Percentiles rank a stretch among this genome's conserved stretches.
Evolutionary conservation across 805 yeast species (phyloP).

Genomic region (Candida pseudofarinosa): DNA sequence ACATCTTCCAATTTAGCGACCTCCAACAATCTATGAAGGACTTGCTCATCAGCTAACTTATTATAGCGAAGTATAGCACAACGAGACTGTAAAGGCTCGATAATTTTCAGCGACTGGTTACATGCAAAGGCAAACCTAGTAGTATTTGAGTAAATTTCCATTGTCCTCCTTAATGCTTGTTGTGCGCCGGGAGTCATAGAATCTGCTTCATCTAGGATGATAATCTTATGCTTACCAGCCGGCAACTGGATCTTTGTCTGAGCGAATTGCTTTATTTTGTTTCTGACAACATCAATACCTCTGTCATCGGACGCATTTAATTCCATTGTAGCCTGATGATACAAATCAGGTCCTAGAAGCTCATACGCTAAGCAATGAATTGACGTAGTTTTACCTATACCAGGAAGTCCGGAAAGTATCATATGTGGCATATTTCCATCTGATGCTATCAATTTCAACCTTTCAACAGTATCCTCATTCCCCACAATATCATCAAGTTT

Average conservation of each 20-base stretch:
- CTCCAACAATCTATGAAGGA: constrained; percentile 69
- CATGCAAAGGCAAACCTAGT: constrained; percentile 99
- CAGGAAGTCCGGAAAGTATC: constrained; percentile 94
- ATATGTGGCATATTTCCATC: constrained; percentile 98
- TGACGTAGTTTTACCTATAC: constrained; percentile 96
- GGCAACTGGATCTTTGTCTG: constrained; percentile 88
- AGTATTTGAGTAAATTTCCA: constrained; percentile 93
- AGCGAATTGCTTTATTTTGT: constrained; percentile 91
- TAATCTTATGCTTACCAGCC: constrained; percentile 85
- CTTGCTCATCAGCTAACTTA: constrained; percentile 79
- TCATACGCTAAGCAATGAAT: constrained; percentile 86
- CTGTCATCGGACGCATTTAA: constrained; percentile 95
- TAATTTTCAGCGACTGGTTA: constrained; percentile 89
- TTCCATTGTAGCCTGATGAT: constrained; percentile 82
- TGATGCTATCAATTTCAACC: constrained; percentile 75
- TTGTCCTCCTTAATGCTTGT: constrained; percentile 88
- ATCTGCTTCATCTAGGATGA: constrained; percentile 93
- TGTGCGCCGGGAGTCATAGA: constrained; percentile 97
- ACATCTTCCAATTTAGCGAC: constrained; percentile 68
- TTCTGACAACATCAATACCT: constrained; percentile 95
- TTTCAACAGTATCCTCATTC: constrained; percentile 81
- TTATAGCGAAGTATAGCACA: constrained; percentile 91
- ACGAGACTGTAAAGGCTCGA: constrained; percentile 93
- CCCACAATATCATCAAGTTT: constrained; percentile 84
- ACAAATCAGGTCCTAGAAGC: constrained; percentile 62